Evolutionary conservation across 352 stramenopile species (phyloP).

Genomic region (Thalassiosira hispida): DNA sequence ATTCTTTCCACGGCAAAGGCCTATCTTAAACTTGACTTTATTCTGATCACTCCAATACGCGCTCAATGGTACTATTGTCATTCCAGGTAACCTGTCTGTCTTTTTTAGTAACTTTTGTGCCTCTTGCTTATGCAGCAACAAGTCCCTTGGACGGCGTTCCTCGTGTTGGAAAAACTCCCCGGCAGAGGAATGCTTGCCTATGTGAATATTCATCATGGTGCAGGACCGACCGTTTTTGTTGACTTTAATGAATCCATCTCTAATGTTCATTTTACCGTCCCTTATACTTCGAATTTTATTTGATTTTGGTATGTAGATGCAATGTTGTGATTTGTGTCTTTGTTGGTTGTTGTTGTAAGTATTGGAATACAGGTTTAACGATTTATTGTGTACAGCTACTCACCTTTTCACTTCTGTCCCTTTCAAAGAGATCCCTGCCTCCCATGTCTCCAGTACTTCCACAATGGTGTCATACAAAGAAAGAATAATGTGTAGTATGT

Average conservation of each 20-base stretch:
- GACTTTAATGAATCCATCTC: constrained; percentile 72
- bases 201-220: constrained; percentile 78
- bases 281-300: constrained; percentile 51
- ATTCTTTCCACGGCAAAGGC: constrained; percentile 75
- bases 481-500: too few relatives aligned
- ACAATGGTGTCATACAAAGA: too few relatives aligned
- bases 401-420: constrained; percentile 79
- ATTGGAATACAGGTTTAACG: background rate
- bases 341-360: background rate
- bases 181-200: constrained; percentile 70
- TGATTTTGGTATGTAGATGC: background rate
- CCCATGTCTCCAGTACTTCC: constrained; percentile 76
- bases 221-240: constrained; percentile 64
- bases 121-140: constrained; percentile 71
- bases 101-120: constrained; percentile 66
- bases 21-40: constrained; percentile 80
- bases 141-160: constrained; percentile 55
- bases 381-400: background rate
- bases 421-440: constrained; percentile 72
- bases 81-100: constrained; percentile 60
- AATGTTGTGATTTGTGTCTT: background rate
- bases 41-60: constrained; percentile 82
- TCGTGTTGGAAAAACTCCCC: constrained; percentile 82
- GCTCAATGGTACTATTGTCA: constrained; percentile 80
- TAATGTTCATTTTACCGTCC: constrained; percentile 82